A percentile compares a stretch with the other conserved stretches of the same genome.
phyloP scores from a whole-genome alignment of 2,329 filamentous ascomycete species.

The Harringtonia aguacate region DNA sequence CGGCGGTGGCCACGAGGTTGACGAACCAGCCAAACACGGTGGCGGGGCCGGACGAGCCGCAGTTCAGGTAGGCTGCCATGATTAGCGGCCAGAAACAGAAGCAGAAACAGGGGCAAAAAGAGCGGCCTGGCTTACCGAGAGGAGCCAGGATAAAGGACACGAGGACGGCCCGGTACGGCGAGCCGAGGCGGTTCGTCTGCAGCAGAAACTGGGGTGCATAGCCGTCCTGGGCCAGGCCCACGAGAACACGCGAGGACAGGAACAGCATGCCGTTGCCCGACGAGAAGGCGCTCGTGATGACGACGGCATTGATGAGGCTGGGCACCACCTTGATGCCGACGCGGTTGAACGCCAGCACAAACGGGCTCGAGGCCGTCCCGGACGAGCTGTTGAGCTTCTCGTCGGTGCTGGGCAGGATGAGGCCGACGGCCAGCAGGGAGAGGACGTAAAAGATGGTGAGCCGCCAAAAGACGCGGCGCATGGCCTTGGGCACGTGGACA shows the following conservation, averaged over 20 bases:
- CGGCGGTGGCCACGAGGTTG: slow-evolving; percentile 47
- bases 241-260: slow-evolving; percentile 47
- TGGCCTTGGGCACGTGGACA: slow-evolving; percentile 10
- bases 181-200: slow-evolving; percentile 36
- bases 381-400: slow-evolving; percentile 19
- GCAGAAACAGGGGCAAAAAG: neutral
- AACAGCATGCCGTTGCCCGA: slow-evolving; percentile 56
- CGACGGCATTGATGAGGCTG: slow-evolving; percentile 64
- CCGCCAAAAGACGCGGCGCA: slow-evolving; percentile 19
- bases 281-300: slow-evolving; percentile 61
- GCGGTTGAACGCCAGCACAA: slow-evolving; percentile 62
- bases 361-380: slow-evolving; percentile 35
- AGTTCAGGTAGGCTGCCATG: slow-evolving; percentile 42
- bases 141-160: neutral
- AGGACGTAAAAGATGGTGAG: slow-evolving; percentile 21
- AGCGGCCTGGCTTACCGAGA: neutral
- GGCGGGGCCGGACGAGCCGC: slow-evolving; percentile 18
- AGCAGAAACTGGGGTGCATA: slow-evolving; percentile 47
- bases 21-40: slow-evolving; percentile 11
- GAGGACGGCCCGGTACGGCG: slow-evolving; percentile 33
- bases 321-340: slow-evolving; percentile 59
- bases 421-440: slow-evolving; percentile 20
- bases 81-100: neutral
- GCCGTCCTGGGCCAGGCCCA: slow-evolving; percentile 46
- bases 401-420: slow-evolving; percentile 17